Evolutionary conservation across 2,329 filamentous ascomycete species (phyloP), one percentile per base, ranked within the genome.

Genomic region (Drechslera avenae): DNA sequence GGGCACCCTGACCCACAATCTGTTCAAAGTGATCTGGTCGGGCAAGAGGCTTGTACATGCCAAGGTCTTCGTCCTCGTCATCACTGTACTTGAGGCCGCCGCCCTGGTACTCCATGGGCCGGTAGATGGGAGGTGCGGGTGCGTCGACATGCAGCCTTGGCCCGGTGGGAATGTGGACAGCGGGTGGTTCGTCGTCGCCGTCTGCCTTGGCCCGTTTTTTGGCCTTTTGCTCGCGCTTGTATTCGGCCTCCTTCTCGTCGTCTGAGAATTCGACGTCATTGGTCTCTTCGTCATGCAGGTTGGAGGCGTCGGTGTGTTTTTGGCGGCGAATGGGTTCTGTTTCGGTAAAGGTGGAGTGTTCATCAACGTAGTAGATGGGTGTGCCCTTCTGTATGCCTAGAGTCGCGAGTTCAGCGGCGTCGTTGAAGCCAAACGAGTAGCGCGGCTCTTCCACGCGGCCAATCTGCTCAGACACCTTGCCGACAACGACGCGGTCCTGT

Each of bases 261-360:
- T 99, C 94, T 0, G 93, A 97, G 72, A 97, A 97, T 69, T 97
- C 94, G 62, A 91, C 83, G 70, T 97, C 93, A 31, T 96, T 90
- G 26, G 89, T 83, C 75, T 97, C 93, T 72, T 99, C 94, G 62
- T 97, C 94, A 73, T 96, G 89, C 46, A 96, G 82, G 69, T 97
- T 97, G 43, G 91, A 96, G 7, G 94, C 93, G 73, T 99, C 94
- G 8, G 91, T 94, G 52, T 91, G 91, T 76, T 96, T 97, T 65
- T 88, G 71, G 44, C 81, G 82, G 73, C 88, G 89, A 50, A 97
- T 78, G 5, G 87, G 85, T 70, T 94, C 84, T 0, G 93, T 97
- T 68, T 96, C 94, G 47, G 96, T 90, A 63, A 88, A 95, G 0
- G 82, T 86, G 33, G 91, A 91, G 70, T 94, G 88, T 7, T 84